Conservation (phyloP, 169 alveolate species). For the Eimeria acervulina region DNA sequence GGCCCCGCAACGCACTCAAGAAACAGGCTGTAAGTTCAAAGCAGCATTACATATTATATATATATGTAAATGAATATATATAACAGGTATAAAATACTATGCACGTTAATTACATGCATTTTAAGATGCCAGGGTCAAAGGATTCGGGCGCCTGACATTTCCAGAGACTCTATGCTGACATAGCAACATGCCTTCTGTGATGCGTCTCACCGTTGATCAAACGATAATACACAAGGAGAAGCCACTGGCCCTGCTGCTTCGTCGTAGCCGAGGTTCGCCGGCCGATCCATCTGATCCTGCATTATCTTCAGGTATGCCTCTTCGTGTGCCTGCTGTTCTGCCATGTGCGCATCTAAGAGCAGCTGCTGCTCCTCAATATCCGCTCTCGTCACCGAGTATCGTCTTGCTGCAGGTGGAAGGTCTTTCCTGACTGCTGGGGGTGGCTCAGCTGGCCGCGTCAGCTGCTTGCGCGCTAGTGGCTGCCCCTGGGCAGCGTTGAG, state of each 20-base stretch:
- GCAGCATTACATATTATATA: background rate
- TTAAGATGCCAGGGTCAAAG: background rate
- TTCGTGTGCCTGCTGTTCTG: slow-evolving; percentile 56
- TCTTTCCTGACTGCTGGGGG: background rate
- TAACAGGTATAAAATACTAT: background rate
- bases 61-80: background rate
- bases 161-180: background rate
- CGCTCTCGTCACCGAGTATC: background rate
- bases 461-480: background rate
- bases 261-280: slow-evolving; percentile 39
- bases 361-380: background rate
- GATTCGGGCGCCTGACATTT: background rate
- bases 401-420: background rate
- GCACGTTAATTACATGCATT: background rate
- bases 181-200: background rate
- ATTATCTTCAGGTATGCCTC: slow-evolving; percentile 47
- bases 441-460: background rate
- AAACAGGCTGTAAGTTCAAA: background rate
- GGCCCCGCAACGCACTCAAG: background rate
- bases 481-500: background rate
- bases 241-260: slow-evolving; percentile 72
- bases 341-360: slow-evolving; percentile 66
- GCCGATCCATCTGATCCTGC: slow-evolving; percentile 1
- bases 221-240: background rate
- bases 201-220: background rate